Conservation (phyloP, 129 eudicot genomes). For the Dittrichia graveolens region DNA sequence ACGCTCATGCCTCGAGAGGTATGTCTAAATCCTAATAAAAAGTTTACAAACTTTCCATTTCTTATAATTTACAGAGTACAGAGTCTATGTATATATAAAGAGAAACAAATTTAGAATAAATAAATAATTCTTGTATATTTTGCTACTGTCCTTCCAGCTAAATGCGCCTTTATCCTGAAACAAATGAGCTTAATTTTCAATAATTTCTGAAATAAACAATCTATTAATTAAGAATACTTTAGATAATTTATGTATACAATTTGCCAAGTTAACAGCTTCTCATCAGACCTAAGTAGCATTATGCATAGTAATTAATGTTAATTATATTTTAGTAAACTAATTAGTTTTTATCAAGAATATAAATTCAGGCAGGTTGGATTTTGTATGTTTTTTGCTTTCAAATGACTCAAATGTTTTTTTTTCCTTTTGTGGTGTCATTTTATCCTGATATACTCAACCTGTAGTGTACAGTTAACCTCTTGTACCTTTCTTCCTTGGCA, state of each 20-base stretch:
- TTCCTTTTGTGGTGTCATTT: slow-evolving; percentile 49
- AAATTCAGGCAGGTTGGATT: slow-evolving; percentile 14
- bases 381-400: slow-evolving; percentile 28
- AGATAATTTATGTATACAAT: background rate
- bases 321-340: background rate
- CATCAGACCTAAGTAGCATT: background rate
- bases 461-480: slow-evolving; percentile 30
- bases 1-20: slow-evolving; percentile 99
- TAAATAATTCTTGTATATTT: no score
- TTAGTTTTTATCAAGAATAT: slow-evolving; percentile 11
- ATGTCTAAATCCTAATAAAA: slow-evolving; percentile 52
- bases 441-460: slow-evolving; percentile 40
- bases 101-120: no score
- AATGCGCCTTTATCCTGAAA: no score
- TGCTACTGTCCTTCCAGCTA: no score
- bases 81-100: background rate
- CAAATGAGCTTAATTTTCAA: no score
- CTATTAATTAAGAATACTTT: no score
- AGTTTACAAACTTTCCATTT: slow-evolving; percentile 48
- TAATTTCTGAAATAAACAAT: no score
- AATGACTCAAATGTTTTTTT: slow-evolving; percentile 36
- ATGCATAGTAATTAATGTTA: background rate
- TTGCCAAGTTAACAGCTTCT: background rate
- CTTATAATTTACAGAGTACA: background rate
- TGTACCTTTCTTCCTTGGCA: slow-evolving; percentile 71